A percentile compares a stretch with the other conserved stretches of the same genome.
These are phyloP conservation scores for Morella rubra DNA, from an alignment of 306 rosid species.

Conservation along the genomic window DNA sequence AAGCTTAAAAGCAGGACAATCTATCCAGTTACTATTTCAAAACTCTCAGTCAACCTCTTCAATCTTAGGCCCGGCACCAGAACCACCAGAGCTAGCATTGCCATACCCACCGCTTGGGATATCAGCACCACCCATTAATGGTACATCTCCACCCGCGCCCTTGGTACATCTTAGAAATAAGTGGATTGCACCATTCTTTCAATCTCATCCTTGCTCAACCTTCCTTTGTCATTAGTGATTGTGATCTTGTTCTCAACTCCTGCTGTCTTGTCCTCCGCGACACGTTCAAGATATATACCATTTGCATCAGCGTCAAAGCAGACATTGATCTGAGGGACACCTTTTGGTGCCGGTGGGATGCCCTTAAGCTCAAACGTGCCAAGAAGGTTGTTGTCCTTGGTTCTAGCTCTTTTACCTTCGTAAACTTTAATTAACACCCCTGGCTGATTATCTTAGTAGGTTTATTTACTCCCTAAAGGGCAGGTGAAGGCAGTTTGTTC, in stretches of 20 bases:
- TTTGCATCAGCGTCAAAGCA: slow-evolving; percentile 34
- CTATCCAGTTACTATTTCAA: too few relatives aligned
- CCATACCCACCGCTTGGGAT: too few relatives aligned
- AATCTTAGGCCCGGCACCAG: neutral
- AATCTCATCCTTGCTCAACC: slow-evolving; percentile 36
- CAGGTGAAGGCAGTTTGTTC: too few relatives aligned
- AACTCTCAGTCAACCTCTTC: neutral
- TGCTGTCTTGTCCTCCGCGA: slow-evolving; percentile 39
- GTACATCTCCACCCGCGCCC: neutral
- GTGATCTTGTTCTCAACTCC: slow-evolving; percentile 42
- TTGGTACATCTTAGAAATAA: neutral
- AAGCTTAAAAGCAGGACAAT: too few relatives aligned
- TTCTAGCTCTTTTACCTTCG: slow-evolving; percentile 40
- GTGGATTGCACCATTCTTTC: slow-evolving; percentile 31
- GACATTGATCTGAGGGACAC: slow-evolving; percentile 24
- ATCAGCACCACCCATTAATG: neutral
- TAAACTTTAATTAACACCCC: slow-evolving; percentile 30
- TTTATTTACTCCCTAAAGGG: neutral
- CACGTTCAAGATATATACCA: slow-evolving; percentile 35
- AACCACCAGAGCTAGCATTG: neutral
- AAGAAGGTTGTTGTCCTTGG: slow-evolving; percentile 31
- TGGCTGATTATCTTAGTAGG: slow-evolving; percentile 29
- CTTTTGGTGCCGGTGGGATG: slow-evolving; percentile 37
- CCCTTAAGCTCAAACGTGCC: slow-evolving; percentile 41
- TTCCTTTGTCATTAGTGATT: slow-evolving; percentile 39